Evolutionary conservation across 139 green algal genomes (phyloP).

Genomic region (Chlamydomonas urium): DNA sequence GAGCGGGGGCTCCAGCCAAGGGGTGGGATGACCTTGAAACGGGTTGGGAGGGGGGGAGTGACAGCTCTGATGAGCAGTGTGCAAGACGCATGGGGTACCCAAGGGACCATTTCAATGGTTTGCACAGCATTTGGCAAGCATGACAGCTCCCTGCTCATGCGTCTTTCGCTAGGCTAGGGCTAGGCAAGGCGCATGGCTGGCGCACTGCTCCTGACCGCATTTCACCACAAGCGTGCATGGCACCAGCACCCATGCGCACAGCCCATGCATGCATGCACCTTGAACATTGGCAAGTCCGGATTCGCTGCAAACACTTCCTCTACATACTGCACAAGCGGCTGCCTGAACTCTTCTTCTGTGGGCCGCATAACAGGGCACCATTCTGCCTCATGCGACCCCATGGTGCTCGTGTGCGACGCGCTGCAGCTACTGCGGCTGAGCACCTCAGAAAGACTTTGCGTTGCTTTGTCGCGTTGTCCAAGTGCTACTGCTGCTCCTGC

Average conservation of each 20-base stretch:
- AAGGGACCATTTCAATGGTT: background rate
- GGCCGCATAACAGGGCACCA: conserved; percentile 44
- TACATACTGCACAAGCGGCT: conserved; percentile 56
- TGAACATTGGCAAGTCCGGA: conserved; percentile 63
- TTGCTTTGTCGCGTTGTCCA: too few species aligned
- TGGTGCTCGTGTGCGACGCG: background rate
- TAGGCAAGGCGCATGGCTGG: background rate
- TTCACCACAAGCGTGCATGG: background rate
- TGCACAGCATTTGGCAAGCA: background rate
- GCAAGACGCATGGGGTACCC: background rate
- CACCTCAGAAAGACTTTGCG: background rate
- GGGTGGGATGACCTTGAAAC: conserved; percentile 42
- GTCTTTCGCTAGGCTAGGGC: background rate
- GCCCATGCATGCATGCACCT: conserved; percentile 25
- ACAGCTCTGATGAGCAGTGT: too few species aligned
- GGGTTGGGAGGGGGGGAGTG: background rate
- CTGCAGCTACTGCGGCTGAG: background rate
- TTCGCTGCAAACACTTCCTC: conserved; percentile 42
- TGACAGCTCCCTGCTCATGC: background rate
- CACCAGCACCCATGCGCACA: background rate
- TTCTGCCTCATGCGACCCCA: background rate
- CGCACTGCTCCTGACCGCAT: background rate
- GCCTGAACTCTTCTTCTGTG: conserved; percentile 46
- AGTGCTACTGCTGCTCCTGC: too few species aligned
- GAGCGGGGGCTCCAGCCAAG: conserved; percentile 46